Conservation (phyloP, 2,329 filamentous ascomycete species). For the Penicillium sp. region DNA sequence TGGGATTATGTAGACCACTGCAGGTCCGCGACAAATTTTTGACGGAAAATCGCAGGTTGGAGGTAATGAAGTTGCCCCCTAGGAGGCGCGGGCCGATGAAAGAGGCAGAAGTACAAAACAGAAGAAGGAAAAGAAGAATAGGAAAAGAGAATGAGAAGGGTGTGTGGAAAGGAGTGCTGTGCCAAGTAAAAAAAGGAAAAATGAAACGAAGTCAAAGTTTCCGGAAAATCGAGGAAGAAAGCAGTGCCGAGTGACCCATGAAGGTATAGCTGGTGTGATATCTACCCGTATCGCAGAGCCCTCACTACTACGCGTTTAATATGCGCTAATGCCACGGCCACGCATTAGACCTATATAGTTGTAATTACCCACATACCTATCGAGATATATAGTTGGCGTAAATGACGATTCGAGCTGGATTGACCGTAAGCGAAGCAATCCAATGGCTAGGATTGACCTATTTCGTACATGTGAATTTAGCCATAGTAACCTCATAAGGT, state of each 20-base stretch:
- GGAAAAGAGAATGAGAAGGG: constrained; percentile 8
- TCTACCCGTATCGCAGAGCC: constrained; percentile 22
- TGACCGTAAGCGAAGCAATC: background rate
- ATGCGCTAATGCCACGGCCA: constrained; percentile 8
- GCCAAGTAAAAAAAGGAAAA: constrained; percentile 13
- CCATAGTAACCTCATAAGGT: too few species aligned
- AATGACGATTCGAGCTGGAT: background rate
- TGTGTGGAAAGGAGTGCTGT: constrained; percentile 2
- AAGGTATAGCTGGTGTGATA: constrained; percentile 21
- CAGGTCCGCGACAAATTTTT: background rate
- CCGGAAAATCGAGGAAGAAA: constrained; percentile 16
- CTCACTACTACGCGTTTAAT: constrained; percentile 1
- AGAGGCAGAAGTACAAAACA: constrained; percentile 7
- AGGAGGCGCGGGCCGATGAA: constrained; percentile 17
- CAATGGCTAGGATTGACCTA: background rate
- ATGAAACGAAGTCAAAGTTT: constrained; percentile 11
- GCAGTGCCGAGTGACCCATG: constrained; percentile 18
- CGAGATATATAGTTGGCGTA: background rate
- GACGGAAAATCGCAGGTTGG: constrained; percentile 4
- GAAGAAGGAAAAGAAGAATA: constrained; percentile 6
- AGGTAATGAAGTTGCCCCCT: constrained; percentile 14
- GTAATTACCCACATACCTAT: too few species aligned
- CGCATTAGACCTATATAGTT: background rate
- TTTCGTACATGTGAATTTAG: background rate
- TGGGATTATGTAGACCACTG: constrained; percentile 1